These are phyloP conservation scores for Fusarium oligoseptatum DNA, from an alignment of 2,329 filamentous ascomycete genomes.

Conservation along the genomic window DNA sequence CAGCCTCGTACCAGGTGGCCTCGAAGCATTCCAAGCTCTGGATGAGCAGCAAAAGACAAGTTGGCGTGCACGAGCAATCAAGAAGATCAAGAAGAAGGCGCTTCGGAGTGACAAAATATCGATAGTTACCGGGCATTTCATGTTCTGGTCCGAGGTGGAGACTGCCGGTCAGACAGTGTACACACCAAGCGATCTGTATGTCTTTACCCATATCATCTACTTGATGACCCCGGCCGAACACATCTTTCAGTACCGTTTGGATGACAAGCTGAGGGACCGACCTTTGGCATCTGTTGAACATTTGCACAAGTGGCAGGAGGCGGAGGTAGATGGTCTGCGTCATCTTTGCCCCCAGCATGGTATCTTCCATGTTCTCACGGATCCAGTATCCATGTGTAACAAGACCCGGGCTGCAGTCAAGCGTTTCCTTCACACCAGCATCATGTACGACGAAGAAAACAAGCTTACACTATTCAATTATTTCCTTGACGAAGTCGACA, in stretches of 20 bases:
- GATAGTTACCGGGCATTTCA: constrained; percentile 68
- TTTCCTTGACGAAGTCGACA: too few relatives aligned
- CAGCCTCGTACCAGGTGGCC: constrained; percentile 58
- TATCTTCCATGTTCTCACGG: constrained; percentile 56
- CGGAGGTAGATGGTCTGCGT: constrained; percentile 59
- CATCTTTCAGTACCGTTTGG: constrained; percentile 53
- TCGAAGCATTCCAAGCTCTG: constrained; percentile 61
- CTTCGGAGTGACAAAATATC: constrained; percentile 50
- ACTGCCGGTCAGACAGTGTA: constrained; percentile 50
- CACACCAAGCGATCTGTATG: constrained; percentile 60
- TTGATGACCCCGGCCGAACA: constrained; percentile 56
- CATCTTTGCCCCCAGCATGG: constrained; percentile 57
- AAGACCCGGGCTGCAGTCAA: constrained; percentile 35
- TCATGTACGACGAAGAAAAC: too few relatives aligned
- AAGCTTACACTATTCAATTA: too few relatives aligned
- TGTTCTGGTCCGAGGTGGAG: constrained; percentile 63
- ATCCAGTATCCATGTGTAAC: constrained; percentile 48
- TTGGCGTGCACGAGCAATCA: constrained; percentile 61
- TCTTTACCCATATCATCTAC: constrained; percentile 72
- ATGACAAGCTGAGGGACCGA: constrained; percentile 56
- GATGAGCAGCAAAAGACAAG: constrained; percentile 51
- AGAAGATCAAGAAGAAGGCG: constrained; percentile 56
- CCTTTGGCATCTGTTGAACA: constrained; percentile 50
- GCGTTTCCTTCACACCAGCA: too few relatives aligned
- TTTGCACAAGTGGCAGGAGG: constrained; percentile 61